phyloP scores from a whole-genome alignment of 352 stramenopile genomes.

The Aphanomyces stellatus region DNA sequence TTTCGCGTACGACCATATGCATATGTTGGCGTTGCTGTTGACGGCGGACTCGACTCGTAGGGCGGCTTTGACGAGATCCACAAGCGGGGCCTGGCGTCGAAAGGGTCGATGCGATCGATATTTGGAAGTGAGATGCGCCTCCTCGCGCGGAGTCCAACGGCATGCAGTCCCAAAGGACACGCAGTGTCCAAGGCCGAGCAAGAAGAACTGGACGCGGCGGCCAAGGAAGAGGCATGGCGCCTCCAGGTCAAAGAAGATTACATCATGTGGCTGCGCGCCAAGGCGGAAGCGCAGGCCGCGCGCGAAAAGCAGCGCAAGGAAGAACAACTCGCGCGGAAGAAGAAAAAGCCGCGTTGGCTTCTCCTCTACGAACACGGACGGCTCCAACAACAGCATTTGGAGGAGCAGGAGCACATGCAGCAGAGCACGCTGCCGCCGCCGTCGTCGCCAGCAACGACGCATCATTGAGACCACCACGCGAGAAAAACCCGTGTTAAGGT shows the following conservation, averaged over 20 bases:
- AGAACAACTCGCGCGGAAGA: not conserved
- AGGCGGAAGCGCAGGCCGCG: constrained; percentile 6
- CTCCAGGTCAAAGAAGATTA: constrained; percentile 19
- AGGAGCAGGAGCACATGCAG: not conserved
- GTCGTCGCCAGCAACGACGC: too few species aligned
- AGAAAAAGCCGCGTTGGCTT: constrained; percentile 18
- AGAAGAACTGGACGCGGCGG: not conserved
- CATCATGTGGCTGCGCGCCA: constrained; percentile 18
- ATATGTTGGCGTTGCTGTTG: not conserved
- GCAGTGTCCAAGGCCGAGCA: not conserved
- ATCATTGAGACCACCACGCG: not conserved
- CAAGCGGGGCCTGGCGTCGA: not conserved
- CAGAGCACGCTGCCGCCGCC: not conserved
- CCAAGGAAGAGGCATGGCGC: not conserved
- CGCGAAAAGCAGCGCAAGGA: not conserved
- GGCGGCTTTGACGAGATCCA: not conserved
- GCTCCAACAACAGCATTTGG: not conserved
- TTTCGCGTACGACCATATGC: not conserved
- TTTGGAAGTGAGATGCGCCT: not conserved
- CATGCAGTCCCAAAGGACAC: not conserved
- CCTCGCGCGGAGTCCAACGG: not conserved
- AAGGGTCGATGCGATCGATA: not conserved
- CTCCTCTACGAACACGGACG: constrained; percentile 11
- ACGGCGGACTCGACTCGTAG: not conserved
- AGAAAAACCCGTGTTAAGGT: not conserved